Evolutionary conservation across 352 stramenopile genomes (phyloP), one percentile per base, ranked within the genome.

Genomic region (Pythium myriotylum): DNA sequence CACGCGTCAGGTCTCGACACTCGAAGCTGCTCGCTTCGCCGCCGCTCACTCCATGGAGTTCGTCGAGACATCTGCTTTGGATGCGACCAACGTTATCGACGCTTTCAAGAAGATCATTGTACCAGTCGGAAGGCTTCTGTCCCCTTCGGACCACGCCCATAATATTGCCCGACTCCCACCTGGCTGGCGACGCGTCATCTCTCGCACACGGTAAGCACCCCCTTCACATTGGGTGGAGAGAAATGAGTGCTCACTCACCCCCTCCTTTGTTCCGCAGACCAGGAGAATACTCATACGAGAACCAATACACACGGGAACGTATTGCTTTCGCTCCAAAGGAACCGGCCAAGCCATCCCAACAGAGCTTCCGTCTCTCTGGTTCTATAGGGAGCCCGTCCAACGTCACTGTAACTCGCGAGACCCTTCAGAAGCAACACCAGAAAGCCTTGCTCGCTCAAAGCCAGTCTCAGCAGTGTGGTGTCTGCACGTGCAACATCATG

Each of bases 31-130:
- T 24, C 81, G 84, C 23, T 96, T 96, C 20, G 88, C 88, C 4
- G 79, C 84, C 16, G 78, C 73, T 40, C 79, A 95, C 64, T 76
- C 70, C 19, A 94, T 96, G 84, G 81, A 94, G 62, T 96, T 94
- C 65, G 69, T 96, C 26, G 88, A 96, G 59, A 91, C 88, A 4
- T 95, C 86, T 39, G 86, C 88, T 20, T 56, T 94, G 14, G 84
- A 93, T 48, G 76, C 83, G n/a, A 94, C 81, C 41, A 96, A 96
- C 54, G 88, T 95, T 41, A 74, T 92, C 16, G 84, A 95, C 53
- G 84, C 86, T 35, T 96, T 96, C 71, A 93, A 94, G 68, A 89
- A 87, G 64, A 76, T 96, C 39, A 94, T 96, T 58, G 84, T 94
- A 39, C 84, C 86, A 12, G 84, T 95, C 12, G 86, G 86, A 2